Evolutionary conservation across 2,329 filamentous ascomycete genomes (phyloP), one percentile per base, ranked within the genome.

Genomic region (Dothideomycetidae sp.): DNA sequence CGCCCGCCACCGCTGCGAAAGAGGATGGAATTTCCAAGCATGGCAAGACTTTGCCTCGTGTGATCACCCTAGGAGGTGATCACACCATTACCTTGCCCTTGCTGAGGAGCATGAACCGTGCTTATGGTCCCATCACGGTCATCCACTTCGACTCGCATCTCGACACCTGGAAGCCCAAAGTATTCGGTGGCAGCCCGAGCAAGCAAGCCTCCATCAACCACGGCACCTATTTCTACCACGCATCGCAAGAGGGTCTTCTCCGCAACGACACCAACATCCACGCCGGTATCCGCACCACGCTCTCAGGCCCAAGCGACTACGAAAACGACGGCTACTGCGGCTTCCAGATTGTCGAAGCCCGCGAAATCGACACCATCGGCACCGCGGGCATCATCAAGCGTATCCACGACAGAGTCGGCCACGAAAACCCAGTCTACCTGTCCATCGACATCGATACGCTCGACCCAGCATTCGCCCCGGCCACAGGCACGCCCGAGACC

Each of bases 181-280:
- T 90, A 16, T 92, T 92, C 49, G 83, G 84, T 37, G 83, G 82
- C 18, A 76, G 80, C 0, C 82, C 83, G 0, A 80, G 73, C 17
- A 71, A 85, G 43, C 72, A 76, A 28, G 82, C 83, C 13, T 69
- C 69, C 45, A 77, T 92, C 61, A 92, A 90, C 61, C 81, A 90
- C 60, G 83, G 83, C 29, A 90, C 82, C 1, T 90, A 90, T 63
- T 92, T 92, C 61, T 90, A 78, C 61, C 81, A 88, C 54, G 83
- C 82, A 0, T 62, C 78, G 1, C 72, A 76, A 59, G 81, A 90
- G 54, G 83, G 83, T 2, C 65, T 90, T 11, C 65, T 92, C 13
- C 68, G 68, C 44, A 92, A 90, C 53, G 80, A 90, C 62, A 79
- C 73, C 47, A 88, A 85, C 60, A 85, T 92, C 58, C 83, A 92